Percentiles rank a stretch among this genome's conserved stretches.
phyloP scores from a whole-genome alignment of 139 green algal genomes.

The Edaphochlamys debaryana region DNA sequence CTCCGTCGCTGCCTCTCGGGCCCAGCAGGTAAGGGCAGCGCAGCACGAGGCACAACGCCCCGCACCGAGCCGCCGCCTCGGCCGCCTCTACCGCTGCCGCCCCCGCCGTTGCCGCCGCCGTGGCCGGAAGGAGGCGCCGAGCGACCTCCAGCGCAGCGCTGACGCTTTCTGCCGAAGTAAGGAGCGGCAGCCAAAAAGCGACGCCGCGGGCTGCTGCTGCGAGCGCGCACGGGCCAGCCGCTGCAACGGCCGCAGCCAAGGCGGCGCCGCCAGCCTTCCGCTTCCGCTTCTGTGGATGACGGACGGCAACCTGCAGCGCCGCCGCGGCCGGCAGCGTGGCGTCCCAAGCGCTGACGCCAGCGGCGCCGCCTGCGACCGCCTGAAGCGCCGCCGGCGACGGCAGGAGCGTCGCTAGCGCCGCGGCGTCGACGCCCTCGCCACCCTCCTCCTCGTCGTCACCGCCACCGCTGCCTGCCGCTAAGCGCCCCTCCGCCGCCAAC shows the following conservation, averaged over 20 bases:
- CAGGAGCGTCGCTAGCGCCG: not conserved
- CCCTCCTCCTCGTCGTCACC: not conserved
- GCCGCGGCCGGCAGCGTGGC: too few species aligned
- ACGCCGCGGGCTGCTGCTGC: not conserved
- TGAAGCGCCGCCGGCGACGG: not conserved
- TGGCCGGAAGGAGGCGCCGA: constrained; percentile 4
- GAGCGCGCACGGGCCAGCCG: not conserved
- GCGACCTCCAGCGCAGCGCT: not conserved
- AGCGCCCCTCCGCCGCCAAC: too few species aligned
- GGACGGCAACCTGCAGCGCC: not conserved
- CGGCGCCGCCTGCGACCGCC: not conserved
- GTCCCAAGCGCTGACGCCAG: not conserved
- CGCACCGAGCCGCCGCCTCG: not conserved
- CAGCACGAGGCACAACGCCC: not conserved
- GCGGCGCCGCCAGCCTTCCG: not conserved
- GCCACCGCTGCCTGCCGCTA: too few species aligned
- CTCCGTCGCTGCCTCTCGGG: too few species aligned
- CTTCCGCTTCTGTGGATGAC: too few species aligned
- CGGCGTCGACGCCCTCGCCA: not conserved
- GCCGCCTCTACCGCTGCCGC: not conserved
- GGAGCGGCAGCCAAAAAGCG: not conserved
- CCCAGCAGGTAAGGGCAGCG: not conserved
- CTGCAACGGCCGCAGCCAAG: too few species aligned
- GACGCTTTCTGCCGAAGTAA: not conserved
- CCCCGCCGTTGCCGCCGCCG: not conserved